Conservation (phyloP, 1,139 yeast species). For the Sugiyamaella sp. region DNA sequence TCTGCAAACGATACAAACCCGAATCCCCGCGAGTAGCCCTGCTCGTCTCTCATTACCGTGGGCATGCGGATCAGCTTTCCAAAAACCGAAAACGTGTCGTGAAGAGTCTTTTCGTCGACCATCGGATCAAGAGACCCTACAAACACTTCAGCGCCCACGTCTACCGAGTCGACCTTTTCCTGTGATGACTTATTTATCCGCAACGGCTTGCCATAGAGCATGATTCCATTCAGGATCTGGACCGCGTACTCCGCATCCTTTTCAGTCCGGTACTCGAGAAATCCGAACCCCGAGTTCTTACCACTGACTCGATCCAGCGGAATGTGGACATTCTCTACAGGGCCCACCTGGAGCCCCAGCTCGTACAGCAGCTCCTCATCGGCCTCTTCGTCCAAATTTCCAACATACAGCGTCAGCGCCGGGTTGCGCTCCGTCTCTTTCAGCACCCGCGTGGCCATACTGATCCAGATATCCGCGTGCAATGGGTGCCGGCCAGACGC, state of each 20-base stretch:
- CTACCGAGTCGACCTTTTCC: constrained; percentile 43
- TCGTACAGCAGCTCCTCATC: constrained; percentile 71
- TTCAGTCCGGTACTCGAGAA: constrained; percentile 66
- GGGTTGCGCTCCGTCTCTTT: constrained; percentile 50
- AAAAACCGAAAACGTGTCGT: constrained; percentile 66
- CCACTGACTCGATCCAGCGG: constrained; percentile 78
- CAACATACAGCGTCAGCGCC: constrained; percentile 75
- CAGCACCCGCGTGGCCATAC: constrained; percentile 7
- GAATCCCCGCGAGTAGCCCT: constrained; percentile 60
- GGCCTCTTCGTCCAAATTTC: constrained; percentile 77
- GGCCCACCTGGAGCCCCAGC: constrained; percentile 83
- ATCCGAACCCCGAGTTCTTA: constrained; percentile 85
- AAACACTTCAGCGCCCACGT: constrained; percentile 76
- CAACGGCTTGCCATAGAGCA: constrained; percentile 65
- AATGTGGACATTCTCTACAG: constrained; percentile 66
- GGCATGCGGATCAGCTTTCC: constrained; percentile 64
- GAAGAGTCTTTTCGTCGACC: constrained; percentile 62
- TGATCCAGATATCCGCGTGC: too few relatives aligned
- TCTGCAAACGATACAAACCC: constrained; percentile 66
- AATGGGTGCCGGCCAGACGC: neutral
- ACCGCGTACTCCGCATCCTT: constrained; percentile 74
- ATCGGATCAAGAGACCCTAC: constrained; percentile 72
- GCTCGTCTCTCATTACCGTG: constrained; percentile 54
- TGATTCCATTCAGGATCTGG: constrained; percentile 61
- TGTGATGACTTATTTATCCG: constrained; percentile 58